Conservation (phyloP, 345 rosid genomes). For the Corchorus capsularis region DNA sequence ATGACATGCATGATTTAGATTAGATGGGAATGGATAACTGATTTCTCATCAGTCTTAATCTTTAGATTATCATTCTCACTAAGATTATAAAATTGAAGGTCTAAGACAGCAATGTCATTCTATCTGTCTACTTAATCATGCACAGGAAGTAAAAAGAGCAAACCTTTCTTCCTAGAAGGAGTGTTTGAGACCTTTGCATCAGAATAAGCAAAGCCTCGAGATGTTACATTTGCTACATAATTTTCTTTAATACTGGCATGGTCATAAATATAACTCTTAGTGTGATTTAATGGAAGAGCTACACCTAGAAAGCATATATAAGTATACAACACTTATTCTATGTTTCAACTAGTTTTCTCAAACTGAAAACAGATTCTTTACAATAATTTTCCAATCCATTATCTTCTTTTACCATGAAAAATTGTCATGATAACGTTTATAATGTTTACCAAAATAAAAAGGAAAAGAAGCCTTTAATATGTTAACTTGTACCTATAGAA, state of each 20-base stretch:
- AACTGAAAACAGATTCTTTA: background rate
- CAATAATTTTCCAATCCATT: background rate
- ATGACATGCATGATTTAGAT: constrained; percentile 12
- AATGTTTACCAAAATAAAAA: too few species aligned
- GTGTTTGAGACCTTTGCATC: background rate
- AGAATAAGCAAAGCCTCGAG: background rate
- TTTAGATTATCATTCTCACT: background rate
- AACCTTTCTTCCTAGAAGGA: background rate
- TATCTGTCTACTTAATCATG: background rate
- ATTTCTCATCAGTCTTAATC: constrained; percentile 2
- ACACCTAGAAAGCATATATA: constrained; percentile 2
- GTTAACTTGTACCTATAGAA: background rate
- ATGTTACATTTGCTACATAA: background rate
- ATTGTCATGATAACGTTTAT: too few species aligned
- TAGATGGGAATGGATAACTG: background rate
- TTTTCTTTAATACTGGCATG: background rate
- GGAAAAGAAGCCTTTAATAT: background rate
- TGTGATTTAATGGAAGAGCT: background rate
- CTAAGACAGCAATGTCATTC: background rate
- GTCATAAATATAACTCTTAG: background rate
- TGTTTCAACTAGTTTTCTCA: background rate
- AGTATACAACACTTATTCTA: background rate
- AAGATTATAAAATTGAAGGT: constrained; percentile 3
- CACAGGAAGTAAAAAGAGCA: background rate
- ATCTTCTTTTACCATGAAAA: background rate